Base-by-base conservation (phyloP, 768 basidiomycete species). In the Agaricus blazei region DNA sequence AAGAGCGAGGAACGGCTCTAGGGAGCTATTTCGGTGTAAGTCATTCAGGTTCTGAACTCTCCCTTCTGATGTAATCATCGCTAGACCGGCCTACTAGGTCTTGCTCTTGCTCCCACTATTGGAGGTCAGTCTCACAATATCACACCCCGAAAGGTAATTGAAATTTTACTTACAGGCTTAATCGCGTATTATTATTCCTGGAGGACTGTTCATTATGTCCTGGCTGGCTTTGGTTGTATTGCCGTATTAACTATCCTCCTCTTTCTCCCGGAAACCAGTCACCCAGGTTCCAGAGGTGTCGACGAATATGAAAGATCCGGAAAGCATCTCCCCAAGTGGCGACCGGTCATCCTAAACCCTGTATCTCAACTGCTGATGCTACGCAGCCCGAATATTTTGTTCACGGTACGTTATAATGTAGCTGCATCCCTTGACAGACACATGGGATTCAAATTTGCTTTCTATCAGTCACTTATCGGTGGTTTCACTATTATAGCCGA, bases 231-330 rank as follows among this genome's bases (percentile, higher is more conserved):
- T 66, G 65, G 48, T 73, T 74, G 1, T 37, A 75, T 0, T 19
- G 72, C 1, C 67, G 71, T 5, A 67, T 73, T 38, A 77, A 78
- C 0, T 60, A 70, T 87, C 34, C 47, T 64, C 2, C 42, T 76
- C 1, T 74, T 75, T 52, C 74, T 87, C 19, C 86, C 86, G 0
- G 87, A 89, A 61, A 88, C 87, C 0, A 79, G 77, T 46, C 82
- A 85, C 59, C 86, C 87, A 0, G 77, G 81, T 3, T 63, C 75
- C 2, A 69, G 77, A 38, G 81, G 83, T 0, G 69, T 84, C 1
- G 84, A 85, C 51, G 80, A 81, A 57, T 40, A 67, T 14, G 53
- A 64, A 28, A 29, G 23, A 36, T 45, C 44, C 44, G 27, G 44
- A 5, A 45, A 31, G 31, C 31, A 4, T 31, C 31, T 31, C 31